Percentiles rank a stretch among this genome's conserved stretches.
Evolutionary conservation across 148 eudicot genomes (phyloP).

Genomic region (Arbutus unedo): DNA sequence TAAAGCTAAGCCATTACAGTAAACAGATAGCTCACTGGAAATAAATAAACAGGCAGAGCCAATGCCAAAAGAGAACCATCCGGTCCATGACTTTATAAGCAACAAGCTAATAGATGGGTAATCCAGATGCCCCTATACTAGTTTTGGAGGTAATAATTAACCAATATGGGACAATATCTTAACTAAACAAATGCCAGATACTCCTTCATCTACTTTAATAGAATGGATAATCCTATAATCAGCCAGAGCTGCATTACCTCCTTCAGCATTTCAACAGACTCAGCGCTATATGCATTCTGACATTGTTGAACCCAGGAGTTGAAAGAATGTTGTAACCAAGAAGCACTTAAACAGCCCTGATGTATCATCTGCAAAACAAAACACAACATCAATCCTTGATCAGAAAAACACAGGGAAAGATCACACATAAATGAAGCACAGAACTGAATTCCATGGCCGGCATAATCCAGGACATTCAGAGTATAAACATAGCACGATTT

Average conservation of each 20-base stretch:
- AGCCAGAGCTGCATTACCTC: constrained; percentile 53
- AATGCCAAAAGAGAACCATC: background rate
- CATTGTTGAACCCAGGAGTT: constrained; percentile 68
- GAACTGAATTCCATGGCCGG: background rate
- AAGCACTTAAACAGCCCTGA: constrained; percentile 47
- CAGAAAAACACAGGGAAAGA: background rate
- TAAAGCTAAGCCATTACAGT: background rate
- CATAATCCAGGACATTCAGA: background rate
- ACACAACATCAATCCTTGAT: constrained; percentile 1
- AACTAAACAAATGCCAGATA: background rate
- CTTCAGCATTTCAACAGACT: constrained; percentile 70
- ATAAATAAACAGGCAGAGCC: background rate
- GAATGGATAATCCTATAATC: constrained; percentile 15
- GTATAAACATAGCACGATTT: background rate
- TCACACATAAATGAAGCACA: background rate
- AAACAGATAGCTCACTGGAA: background rate
- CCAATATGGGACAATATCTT: too few relatives aligned
- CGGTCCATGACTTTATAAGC: background rate
- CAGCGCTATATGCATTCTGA: constrained; percentile 72
- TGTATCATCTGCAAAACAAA: constrained; percentile 60
- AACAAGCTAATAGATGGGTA: background rate
- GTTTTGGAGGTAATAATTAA: too few relatives aligned
- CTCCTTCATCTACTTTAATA: constrained; percentile 7
- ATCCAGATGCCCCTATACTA: too few relatives aligned
- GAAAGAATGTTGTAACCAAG: constrained; percentile 70